Conservation (phyloP, 148 eudicot species). For the Silene conica region DNA sequence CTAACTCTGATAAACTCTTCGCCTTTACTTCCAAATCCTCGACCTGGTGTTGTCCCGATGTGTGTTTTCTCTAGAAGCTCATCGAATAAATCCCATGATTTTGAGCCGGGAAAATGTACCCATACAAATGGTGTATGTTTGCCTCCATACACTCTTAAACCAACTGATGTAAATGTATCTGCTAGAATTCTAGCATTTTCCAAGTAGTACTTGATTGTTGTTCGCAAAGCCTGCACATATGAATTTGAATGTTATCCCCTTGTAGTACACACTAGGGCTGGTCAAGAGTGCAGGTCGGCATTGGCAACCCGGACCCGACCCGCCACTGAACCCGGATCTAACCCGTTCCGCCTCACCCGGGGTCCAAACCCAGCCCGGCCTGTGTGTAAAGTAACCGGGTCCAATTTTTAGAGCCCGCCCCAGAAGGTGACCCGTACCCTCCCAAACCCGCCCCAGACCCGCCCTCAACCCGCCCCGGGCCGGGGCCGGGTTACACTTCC, state of each 20-base stretch:
- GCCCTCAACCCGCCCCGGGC: too few relatives aligned
- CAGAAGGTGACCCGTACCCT: too few relatives aligned
- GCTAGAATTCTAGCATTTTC: slow-evolving; percentile 48
- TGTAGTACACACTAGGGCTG: neutral
- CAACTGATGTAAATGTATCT: slow-evolving; percentile 48
- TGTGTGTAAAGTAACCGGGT: too few relatives aligned
- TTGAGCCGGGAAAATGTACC: slow-evolving; percentile 45
- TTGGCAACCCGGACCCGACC: too few relatives aligned
- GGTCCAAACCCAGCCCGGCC: too few relatives aligned
- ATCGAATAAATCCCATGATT: neutral
- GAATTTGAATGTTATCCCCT: slow-evolving; percentile 24
- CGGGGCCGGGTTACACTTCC: too few relatives aligned
- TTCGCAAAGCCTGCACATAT: slow-evolving; percentile 34
- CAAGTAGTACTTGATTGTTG: slow-evolving; percentile 44
- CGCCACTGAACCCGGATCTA: too few relatives aligned
- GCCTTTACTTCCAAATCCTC: slow-evolving; percentile 4
- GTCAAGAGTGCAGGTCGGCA: too few relatives aligned
- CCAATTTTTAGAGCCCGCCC: too few relatives aligned
- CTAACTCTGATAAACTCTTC: slow-evolving; percentile 8
- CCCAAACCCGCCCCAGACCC: too few relatives aligned
- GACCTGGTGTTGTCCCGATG: slow-evolving; percentile 5
- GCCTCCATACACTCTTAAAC: slow-evolving; percentile 55
- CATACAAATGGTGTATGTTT: slow-evolving; percentile 61
- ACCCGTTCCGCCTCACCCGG: too few relatives aligned
- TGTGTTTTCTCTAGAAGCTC: slow-evolving; percentile 1